phyloP scores from a whole-genome alignment of 345 rosid species.

The Gynandropsis gynandra region DNA sequence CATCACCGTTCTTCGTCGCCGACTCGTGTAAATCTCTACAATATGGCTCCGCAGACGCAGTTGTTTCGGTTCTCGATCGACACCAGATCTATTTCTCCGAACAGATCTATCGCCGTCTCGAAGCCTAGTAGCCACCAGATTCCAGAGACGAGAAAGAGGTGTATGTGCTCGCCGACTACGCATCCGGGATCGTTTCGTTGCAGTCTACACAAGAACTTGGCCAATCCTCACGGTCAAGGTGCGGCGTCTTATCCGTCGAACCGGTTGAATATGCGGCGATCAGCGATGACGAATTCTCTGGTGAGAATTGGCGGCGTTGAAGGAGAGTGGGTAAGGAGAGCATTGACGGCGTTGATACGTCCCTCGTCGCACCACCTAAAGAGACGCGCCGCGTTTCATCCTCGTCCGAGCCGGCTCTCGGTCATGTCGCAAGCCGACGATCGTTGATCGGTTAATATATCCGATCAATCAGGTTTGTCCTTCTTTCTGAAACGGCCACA shows the following conservation, averaged over 20 bases:
- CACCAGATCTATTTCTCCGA: slow-evolving; percentile 34
- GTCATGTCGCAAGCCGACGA: slow-evolving; percentile 44
- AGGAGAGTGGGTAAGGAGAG: slow-evolving; percentile 86
- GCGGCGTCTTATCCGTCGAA: slow-evolving; percentile 40
- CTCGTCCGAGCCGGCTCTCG: slow-evolving; percentile 72
- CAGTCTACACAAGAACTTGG: slow-evolving; percentile 48
- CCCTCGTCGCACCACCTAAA: slow-evolving; percentile 86
- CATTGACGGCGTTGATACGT: slow-evolving; percentile 73
- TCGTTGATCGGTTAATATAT: slow-evolving; percentile 16
- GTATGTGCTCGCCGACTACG: slow-evolving; percentile 90
- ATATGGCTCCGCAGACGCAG: slow-evolving; percentile 13
- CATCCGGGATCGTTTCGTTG: slow-evolving; percentile 89
- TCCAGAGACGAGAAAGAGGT: slow-evolving; percentile 40
- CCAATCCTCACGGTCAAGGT: slow-evolving; percentile 27
- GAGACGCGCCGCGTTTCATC: slow-evolving; percentile 51
- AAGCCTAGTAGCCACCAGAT: slow-evolving; percentile 31
- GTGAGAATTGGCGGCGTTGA: slow-evolving; percentile 93
- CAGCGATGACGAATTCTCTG: slow-evolving; percentile 85
- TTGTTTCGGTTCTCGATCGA: slow-evolving; percentile 24
- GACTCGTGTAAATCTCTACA: slow-evolving; percentile 26
- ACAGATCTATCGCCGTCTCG: slow-evolving; percentile 41
- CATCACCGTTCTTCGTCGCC: slow-evolving; percentile 29
- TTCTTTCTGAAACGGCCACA: slow-evolving; percentile 11
- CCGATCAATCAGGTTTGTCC: slow-evolving; percentile 23
- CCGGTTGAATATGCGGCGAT: slow-evolving; percentile 66